Conservation (phyloP, 2,329 filamentous ascomycete genomes). For the Penicillium sp. region DNA sequence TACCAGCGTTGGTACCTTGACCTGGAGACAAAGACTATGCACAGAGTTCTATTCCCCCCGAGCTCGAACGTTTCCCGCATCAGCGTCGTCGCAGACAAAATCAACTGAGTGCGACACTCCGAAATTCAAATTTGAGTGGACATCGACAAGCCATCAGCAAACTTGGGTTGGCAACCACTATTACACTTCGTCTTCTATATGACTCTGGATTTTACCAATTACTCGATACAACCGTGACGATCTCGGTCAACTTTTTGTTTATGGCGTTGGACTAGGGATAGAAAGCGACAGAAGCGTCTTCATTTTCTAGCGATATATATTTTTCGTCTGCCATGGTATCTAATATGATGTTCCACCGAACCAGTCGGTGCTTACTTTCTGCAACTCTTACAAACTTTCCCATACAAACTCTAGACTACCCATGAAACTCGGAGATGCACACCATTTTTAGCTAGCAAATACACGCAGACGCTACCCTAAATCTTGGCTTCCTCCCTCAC, state of each 20-base stretch:
- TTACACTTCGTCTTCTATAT: slow-evolving; percentile 3
- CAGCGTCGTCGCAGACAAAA: slow-evolving; percentile 38
- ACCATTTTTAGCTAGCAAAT: background rate
- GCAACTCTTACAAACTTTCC: background rate
- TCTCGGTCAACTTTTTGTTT: background rate
- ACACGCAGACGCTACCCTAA: background rate
- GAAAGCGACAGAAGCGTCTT: slow-evolving; percentile 10
- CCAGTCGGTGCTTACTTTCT: background rate
- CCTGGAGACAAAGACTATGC: slow-evolving; percentile 42
- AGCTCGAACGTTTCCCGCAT: slow-evolving; percentile 43
- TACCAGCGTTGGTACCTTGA: slow-evolving; percentile 57
- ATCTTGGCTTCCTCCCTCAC: slow-evolving; percentile 32
- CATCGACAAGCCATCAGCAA: background rate
- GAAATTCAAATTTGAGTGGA: background rate
- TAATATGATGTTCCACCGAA: background rate
- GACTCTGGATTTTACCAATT: background rate
- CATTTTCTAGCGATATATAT: slow-evolving; percentile 4
- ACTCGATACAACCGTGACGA: slow-evolving; percentile 9
- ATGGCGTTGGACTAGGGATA: slow-evolving; percentile 16
- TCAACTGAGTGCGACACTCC: slow-evolving; percentile 24
- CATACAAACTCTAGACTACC: too few relatives aligned
- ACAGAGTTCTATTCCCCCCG: slow-evolving; percentile 37
- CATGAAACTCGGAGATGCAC: background rate
- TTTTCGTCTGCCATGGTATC: background rate
- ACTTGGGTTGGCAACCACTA: background rate